Evolutionary conservation across 164 flowering plant genomes (phyloP), one percentile per base, ranked within the genome.

Genomic region (Dillenia turbinata): DNA sequence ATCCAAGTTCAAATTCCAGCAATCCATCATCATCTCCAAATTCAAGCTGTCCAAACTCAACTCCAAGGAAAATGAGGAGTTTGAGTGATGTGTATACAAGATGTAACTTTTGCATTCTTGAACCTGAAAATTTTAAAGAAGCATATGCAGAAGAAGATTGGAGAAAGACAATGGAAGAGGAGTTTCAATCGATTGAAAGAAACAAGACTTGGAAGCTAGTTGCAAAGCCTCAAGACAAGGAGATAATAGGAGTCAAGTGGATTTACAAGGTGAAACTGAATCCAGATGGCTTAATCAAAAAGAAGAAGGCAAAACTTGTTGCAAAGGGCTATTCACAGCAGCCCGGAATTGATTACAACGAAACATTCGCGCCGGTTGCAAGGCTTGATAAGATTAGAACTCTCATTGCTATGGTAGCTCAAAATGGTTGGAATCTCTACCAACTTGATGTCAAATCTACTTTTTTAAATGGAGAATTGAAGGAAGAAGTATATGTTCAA

Each of bases 31-130:
- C 56, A 17, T 16, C 1, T 0, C 10, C 56, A 17, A 17, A 12
- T 16, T 17, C 12, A 13, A 10, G 33, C 10, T 14, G 3, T 16
- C 56, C 40, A 53, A 53, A 7, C 43, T 53, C 0, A 53, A 53
- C 56, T 53, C 56, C 56, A 53, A 53, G 10, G 5, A 53, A 53
- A 53, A 53, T 53, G 56, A 53, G 24, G 12, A 53, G 14, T 22
- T 53, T 53, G 43, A 53, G 56, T 19, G 24, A 53, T 10, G 12
- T 53, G 3, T 53, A 53, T 53, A 9, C 19, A 13, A 17, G 56
- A 9, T 53, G 56, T 13, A 53, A 53, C 24, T 53, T 53, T 17
- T 53, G 5, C 24, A 9, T 53, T 9, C 6, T 53, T 52, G n/a
- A 16, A 52, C 10, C 54, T 5, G 14, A 26, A 26, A 26, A 26